Conservation (phyloP, 306 rosid genomes). For the Quercus gilva region DNA sequence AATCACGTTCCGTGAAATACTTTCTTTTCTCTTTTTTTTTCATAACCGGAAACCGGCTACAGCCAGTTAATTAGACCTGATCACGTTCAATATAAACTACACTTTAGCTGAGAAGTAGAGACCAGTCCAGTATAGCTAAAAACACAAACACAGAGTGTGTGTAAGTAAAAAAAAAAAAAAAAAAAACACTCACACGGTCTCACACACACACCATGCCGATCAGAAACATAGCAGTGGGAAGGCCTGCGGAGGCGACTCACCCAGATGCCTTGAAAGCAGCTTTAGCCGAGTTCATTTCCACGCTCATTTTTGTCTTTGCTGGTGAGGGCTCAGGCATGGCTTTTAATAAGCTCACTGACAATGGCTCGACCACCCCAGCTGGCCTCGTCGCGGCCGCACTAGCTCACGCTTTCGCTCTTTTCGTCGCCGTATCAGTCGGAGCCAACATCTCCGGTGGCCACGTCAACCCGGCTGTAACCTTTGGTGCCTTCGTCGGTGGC, state of each 20-base stretch:
- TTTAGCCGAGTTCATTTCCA: constrained; percentile 84
- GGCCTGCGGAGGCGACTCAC: constrained; percentile 53
- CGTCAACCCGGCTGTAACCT: constrained; percentile 94
- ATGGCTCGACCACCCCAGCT: constrained; percentile 48
- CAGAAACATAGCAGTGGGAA: constrained; percentile 64
- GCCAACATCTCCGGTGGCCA: constrained; percentile 96
- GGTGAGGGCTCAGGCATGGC: constrained; percentile 87
- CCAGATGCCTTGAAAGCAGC: constrained; percentile 69
- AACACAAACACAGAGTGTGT: not conserved
- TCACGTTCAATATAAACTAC: constrained; percentile 38
- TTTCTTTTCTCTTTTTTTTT: not conserved
- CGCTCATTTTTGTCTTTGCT: constrained; percentile 87
- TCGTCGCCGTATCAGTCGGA: constrained; percentile 67
- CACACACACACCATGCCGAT: constrained; percentile 54
- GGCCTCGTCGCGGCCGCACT: constrained; percentile 72
- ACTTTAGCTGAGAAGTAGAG: not conserved
- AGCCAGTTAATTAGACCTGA: constrained; percentile 26
- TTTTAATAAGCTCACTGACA: constrained; percentile 63
- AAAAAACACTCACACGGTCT: too few species aligned
- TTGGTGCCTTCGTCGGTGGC: constrained; percentile 82
- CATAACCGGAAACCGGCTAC: constrained; percentile 53
- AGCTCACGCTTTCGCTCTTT: constrained; percentile 78
- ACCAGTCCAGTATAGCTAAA: not conserved
- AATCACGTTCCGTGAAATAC: not conserved
- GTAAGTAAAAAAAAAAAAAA: not conserved